phyloP scores from a whole-genome alignment of 805 yeast genomes.

The Lipomyces sp. region DNA sequence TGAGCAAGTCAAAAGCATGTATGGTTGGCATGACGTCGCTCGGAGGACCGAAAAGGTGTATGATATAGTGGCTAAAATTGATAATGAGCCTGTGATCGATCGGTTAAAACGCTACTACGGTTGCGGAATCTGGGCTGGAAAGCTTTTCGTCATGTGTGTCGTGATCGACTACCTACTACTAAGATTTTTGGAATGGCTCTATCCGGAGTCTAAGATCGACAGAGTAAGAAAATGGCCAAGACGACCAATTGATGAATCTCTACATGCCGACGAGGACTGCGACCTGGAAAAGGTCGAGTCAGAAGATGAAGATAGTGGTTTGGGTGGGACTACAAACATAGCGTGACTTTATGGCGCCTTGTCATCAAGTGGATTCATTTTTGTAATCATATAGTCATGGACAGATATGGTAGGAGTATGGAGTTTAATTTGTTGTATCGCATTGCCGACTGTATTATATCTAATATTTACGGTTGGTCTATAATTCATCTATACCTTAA shows the following conservation, averaged over 20 bases:
- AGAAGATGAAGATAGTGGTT: slow-evolving; percentile 33
- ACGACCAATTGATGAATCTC: slow-evolving; percentile 28
- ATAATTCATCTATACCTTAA: neutral
- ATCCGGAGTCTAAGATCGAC: slow-evolving; percentile 75
- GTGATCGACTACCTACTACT: slow-evolving; percentile 76
- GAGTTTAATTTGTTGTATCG: neutral
- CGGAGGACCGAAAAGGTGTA: slow-evolving; percentile 83
- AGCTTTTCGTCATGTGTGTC: slow-evolving; percentile 76
- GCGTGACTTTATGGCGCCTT: neutral
- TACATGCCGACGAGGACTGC: slow-evolving; percentile 25
- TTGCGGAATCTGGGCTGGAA: slow-evolving; percentile 79
- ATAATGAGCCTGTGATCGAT: slow-evolving; percentile 58
- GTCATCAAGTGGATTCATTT: neutral
- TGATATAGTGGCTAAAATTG: slow-evolving; percentile 49
- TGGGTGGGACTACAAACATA: neutral
- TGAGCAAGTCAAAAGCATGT: slow-evolving; percentile 75
- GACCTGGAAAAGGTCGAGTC: slow-evolving; percentile 27
- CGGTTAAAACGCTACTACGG: slow-evolving; percentile 68
- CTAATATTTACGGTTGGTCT: neutral
- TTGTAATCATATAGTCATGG: neutral
- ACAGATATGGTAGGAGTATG: neutral
- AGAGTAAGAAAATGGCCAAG: slow-evolving; percentile 57
- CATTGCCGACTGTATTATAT: neutral
- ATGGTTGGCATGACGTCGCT: slow-evolving; percentile 92
- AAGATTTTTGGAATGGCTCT: slow-evolving; percentile 66